Evolutionary conservation across 768 basidiomycete genomes (phyloP), one percentile per base, ranked within the genome.

Genomic region (Tricholoma sp.): DNA sequence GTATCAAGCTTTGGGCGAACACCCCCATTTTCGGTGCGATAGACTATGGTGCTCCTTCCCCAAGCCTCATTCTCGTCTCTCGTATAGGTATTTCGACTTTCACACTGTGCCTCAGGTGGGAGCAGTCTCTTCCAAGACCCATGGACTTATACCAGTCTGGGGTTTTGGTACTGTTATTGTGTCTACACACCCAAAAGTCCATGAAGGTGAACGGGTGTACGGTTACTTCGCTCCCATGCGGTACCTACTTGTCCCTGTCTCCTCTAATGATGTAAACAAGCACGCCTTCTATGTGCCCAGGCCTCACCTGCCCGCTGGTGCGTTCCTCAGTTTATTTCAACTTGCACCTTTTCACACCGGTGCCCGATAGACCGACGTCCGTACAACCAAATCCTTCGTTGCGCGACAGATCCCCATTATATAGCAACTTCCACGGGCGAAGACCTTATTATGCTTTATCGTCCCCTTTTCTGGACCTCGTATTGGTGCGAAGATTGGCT

Each of bases 401-500:
- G 86, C 59, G 69, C 75, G 5, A 63, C 66, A 8, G 86, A 88
- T 58, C 75, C 79, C 0, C 74, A 83, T 53, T 86, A 86, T 58
- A 72, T 72, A 16, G 70, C 79, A 0, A 76, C 75, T 0, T 72
- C 78, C 0, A 59, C 64, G 1, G 68, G 71, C 1, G 86, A 88
- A 66, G 86, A 86, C 63, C 72, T 86, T 39, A 81, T 79, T 0
- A 88, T 88, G 87, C 77, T 88, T 14, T 88, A 85, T 60, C 79
- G 85, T 0, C 85, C 87, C 0, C 73, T 88, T 14, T 88, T 87
- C 67, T 88, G 86, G 86, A 88, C 86, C 0, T 79, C 87, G 1
- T 88, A 80, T 60, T 88, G 86, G 86, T 85, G 79, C 60, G 84
- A 88, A 66, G 87, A 88, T 64, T 88, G 84, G 84, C 65, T 88